phyloP scores from a whole-genome alignment of 2,329 filamentous ascomycete genomes.

The Epichloe amarillans region DNA sequence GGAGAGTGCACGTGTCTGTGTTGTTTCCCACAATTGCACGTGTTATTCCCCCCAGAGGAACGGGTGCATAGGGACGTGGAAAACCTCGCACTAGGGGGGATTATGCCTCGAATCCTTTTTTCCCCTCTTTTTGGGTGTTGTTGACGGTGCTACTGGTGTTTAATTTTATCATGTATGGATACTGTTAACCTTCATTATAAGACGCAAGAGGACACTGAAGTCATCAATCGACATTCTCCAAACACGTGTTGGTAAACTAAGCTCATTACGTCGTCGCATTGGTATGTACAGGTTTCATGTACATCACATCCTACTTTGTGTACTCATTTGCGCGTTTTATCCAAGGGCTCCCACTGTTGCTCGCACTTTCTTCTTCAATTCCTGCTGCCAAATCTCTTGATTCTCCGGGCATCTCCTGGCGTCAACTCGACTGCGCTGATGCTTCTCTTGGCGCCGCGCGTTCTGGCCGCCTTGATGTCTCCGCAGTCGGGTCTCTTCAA shows the following conservation, averaged over 20 bases:
- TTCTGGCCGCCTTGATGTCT: slow-evolving; percentile 29
- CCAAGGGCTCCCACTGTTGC: neutral
- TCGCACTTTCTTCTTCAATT: neutral
- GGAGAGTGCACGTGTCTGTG: neutral
- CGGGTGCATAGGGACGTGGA: no score
- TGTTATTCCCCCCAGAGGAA: no score
- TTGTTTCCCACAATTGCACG: no score
- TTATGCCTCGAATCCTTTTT: no score
- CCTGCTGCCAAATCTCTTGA: slow-evolving; percentile 31
- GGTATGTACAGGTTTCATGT: neutral
- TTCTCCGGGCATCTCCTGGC: slow-evolving; percentile 30
- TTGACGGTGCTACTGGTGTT: neutral
- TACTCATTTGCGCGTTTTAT: neutral
- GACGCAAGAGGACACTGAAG: no score
- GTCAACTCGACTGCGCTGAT: slow-evolving; percentile 33
- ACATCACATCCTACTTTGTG: neutral
- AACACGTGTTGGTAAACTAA: neutral
- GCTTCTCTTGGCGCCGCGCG: slow-evolving; percentile 14
- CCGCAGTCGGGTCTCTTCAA: slow-evolving; percentile 43
- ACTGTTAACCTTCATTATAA: neutral
- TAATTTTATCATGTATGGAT: neutral
- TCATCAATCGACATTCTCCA: no score
- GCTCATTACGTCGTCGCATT: neutral
- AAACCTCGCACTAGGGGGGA: no score
- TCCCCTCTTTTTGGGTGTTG: no score